Percentiles rank a stretch among this genome's conserved stretches.
phyloP scores from a whole-genome alignment of 1,284 basidiomycete genomes.

The Agaricales sp. region DNA sequence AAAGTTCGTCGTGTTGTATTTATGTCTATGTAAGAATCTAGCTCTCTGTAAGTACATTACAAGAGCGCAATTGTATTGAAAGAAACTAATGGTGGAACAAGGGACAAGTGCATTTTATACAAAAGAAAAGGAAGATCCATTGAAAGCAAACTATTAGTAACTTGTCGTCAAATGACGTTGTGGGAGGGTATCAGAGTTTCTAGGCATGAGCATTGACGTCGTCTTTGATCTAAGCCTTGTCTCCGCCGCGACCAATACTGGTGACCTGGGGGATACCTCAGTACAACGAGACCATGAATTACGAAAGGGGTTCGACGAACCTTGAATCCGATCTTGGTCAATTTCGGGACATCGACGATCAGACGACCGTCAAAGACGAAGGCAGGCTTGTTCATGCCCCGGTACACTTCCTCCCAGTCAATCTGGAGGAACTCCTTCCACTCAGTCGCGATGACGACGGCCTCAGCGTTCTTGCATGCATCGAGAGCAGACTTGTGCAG shows the following conservation, averaged over 20 bases:
- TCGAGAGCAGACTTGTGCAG: conserved; percentile 73
- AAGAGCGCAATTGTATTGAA: too few relatives aligned
- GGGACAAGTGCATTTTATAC: too few relatives aligned
- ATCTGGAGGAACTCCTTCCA: conserved; percentile 94
- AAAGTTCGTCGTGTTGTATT: too few relatives aligned
- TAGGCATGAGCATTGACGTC: too few relatives aligned
- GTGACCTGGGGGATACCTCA: conserved; percentile 22
- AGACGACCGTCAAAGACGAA: conserved; percentile 92
- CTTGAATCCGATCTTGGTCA: conserved; percentile 88
- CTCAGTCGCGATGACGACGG: conserved; percentile 88
- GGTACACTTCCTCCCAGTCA: conserved; percentile 84
- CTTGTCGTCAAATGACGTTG: too few relatives aligned
- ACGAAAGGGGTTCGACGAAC: conserved; percentile 32
- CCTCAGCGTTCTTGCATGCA: conserved; percentile 85
- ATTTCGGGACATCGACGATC: conserved; percentile 71
- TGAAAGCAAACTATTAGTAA: too few relatives aligned
- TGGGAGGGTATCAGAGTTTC: too few relatives aligned
- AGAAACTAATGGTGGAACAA: too few relatives aligned
- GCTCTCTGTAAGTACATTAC: too few relatives aligned
- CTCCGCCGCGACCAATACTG: conserved; percentile 35
- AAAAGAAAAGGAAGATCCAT: too few relatives aligned
- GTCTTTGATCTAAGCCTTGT: conserved; percentile 7
- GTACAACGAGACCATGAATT: conserved; percentile 1
- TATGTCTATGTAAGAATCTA: too few relatives aligned
- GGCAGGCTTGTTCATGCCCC: conserved; percentile 90